Conservation (phyloP, 2,329 filamentous ascomycete genomes). For the Lasiodiplodia hormozganensis region DNA sequence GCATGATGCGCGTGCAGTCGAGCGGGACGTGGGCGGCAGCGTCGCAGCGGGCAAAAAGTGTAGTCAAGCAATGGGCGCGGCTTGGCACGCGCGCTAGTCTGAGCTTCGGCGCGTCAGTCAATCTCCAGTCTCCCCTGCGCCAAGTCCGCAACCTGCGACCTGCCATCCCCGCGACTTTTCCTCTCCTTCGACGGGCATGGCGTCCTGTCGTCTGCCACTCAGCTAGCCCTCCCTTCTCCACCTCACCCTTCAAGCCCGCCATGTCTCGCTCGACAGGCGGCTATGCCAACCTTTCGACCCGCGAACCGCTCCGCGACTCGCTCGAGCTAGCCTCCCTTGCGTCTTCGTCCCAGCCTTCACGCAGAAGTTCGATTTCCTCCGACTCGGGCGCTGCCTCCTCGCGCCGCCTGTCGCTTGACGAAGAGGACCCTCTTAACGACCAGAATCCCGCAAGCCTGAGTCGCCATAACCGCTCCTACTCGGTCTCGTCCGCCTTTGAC, state of each 20-base stretch:
- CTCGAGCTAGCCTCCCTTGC: conserved; percentile 95
- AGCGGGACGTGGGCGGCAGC: background rate
- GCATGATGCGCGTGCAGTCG: conserved; percentile 6
- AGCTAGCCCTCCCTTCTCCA: conserved; percentile 17
- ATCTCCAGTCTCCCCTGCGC: conserved; percentile 27
- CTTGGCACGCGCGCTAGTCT: conserved; percentile 2
- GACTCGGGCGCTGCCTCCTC: conserved; percentile 92
- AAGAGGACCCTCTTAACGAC: conserved; percentile 76
- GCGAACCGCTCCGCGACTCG: conserved; percentile 75
- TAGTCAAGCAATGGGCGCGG: background rate
- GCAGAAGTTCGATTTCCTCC: conserved; percentile 75
- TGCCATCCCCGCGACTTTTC: conserved; percentile 7
- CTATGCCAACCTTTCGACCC: conserved; percentile 42
- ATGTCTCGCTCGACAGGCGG: conserved; percentile 41
- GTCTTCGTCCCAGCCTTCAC: conserved; percentile 74
- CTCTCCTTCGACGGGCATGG: conserved; percentile 26
- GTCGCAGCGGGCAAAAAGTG: conserved; percentile 3
- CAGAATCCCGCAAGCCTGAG: conserved; percentile 61
- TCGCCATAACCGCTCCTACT: conserved; percentile 75
- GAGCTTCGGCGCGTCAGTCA: conserved; percentile 16
- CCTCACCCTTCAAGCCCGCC: conserved; percentile 32
- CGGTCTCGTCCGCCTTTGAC: conserved; percentile 91
- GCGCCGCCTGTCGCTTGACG: conserved; percentile 84
- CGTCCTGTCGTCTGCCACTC: conserved; percentile 8
- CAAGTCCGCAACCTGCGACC: conserved; percentile 21